Evolutionary conservation across 2,329 filamentous ascomycete genomes (phyloP), one percentile per base, ranked within the genome.

Genomic region (Nothophaeocryptopus gaeumannii): DNA sequence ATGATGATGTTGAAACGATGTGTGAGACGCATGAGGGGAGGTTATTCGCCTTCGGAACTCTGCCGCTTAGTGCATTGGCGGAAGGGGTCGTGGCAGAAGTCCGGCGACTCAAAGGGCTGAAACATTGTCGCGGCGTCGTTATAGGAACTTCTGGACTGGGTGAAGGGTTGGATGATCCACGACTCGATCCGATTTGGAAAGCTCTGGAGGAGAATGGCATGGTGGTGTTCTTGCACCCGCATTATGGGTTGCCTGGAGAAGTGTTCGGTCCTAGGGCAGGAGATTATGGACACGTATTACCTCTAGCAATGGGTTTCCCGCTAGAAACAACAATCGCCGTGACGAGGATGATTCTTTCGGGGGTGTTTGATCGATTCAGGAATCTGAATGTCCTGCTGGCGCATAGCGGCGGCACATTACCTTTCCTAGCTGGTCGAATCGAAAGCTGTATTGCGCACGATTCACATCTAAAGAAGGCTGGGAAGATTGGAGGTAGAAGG

Each of bases 301-400:
- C 90, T 0, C 74, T 96, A 0, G 88, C 89, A 0, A 74, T 96
- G 3, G 91, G 91, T 0, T 96, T 96, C 66, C 90, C 91, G 0
- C 81, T 96, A 58, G 91, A 96, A 71, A 96, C 91, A 0, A 96
- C 91, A 1, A 92, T 96, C 60, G 89, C 90, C 0, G 84, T 96
- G 2, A 83, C 88, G 3, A 78, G 91, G 39, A 95, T 96, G 89
- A 84, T 89, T 46, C 74, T 96, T n/a, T 81, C 85, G 0, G 88
- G 89, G 0, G 86, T 95, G 0, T 96, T 93, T 68, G 89, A 95
- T 67, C 77, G 80, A 8, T 86, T 89, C 38, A 80, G 79, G 0
- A 73, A 75, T 8, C 70, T 96, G 54, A 77, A 82, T 15, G 83
- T 96, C 63, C 75, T 96, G 46, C 75, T 96, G 4, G 91, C 91